A percentile compares a stretch with the other conserved stretches of the same genome.
Conservation (phyloP, 78 protist species). For the Dictyostelium brefeldianum region DNA sequence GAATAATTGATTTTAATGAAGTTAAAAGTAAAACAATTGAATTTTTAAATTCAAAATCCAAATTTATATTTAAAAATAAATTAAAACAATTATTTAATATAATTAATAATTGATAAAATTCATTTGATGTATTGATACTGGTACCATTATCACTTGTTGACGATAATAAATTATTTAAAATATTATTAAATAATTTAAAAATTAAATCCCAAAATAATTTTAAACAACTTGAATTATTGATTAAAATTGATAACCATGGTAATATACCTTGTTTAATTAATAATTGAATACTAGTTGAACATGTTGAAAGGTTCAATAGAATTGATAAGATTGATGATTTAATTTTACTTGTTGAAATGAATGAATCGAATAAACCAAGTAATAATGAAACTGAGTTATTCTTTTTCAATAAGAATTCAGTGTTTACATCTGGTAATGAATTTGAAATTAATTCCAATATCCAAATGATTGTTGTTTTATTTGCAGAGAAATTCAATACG, state of each 20-base stretch:
- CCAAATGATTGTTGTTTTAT: background rate
- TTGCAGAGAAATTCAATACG: background rate
- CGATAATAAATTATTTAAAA: background rate
- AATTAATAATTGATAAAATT: background rate
- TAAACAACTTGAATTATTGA: slow-evolving; percentile 43
- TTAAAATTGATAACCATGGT: slow-evolving; percentile 55
- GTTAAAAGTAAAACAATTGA: background rate
- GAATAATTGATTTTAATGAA: slow-evolving; percentile 1
- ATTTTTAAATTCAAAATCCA: slow-evolving; percentile 1
- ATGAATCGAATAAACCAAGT: slow-evolving; percentile 25
- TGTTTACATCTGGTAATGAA: slow-evolving; percentile 20
- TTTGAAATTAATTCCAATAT: background rate
- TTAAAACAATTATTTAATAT: slow-evolving; percentile 9
- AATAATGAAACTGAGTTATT: background rate
- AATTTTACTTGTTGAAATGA: background rate
- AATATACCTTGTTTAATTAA: slow-evolving; percentile 31
- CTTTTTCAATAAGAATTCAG: slow-evolving; percentile 25
- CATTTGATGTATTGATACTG: background rate
- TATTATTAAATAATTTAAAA: slow-evolving; percentile 13
- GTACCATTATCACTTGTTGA: background rate
- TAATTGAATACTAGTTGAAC: background rate
- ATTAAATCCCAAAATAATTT: slow-evolving; percentile 10
- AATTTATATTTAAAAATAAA: background rate
- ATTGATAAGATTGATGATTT: background rate
- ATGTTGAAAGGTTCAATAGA: slow-evolving; percentile 6